A percentile compares a stretch with the other conserved stretches of the same genome.
phyloP scores from a whole-genome alignment of 192 early-diverging fungal species.

The Entrophospora sp. region DNA sequence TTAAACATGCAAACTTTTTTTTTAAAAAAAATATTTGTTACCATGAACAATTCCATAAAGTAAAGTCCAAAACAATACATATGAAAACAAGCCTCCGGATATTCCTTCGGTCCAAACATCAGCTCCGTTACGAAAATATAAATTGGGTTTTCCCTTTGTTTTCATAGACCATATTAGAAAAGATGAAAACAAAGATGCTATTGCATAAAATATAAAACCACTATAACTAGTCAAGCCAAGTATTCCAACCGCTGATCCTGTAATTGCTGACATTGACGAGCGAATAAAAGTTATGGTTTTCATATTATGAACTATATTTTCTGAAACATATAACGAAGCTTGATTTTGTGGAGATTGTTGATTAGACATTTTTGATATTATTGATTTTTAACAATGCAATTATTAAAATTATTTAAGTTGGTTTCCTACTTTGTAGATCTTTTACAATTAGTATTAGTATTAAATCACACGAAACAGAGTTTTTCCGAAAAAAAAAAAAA shows the following conservation, averaged over 20 bases:
- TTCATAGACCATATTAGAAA: conserved; percentile 51
- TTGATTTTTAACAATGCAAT: too few relatives aligned
- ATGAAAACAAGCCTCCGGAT: conserved; percentile 52
- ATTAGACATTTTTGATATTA: too few relatives aligned
- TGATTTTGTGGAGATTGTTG: conserved; percentile 7
- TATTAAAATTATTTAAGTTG: too few relatives aligned
- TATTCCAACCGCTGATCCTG: conserved; percentile 82
- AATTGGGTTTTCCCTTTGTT: conserved; percentile 41
- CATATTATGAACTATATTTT: conserved; percentile 50
- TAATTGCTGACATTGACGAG: conserved; percentile 58
- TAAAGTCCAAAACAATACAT: conserved; percentile 70
- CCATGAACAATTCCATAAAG: conserved; percentile 68
- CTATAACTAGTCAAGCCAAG: conserved; percentile 73
- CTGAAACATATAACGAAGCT: conserved; percentile 35
- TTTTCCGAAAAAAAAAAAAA: too few relatives aligned
- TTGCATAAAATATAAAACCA: conserved; percentile 79
- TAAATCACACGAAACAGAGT: too few relatives aligned
- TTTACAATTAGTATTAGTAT: too few relatives aligned
- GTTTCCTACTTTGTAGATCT: too few relatives aligned
- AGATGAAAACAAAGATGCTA: conserved; percentile 57
- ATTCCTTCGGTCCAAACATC: conserved; percentile 53
- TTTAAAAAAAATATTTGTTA: too few relatives aligned
- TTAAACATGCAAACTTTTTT: too few relatives aligned
- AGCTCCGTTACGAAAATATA: conserved; percentile 45
- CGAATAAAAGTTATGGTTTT: conserved; percentile 56